Conservation (phyloP, 805 yeast species). For the Priceomyces melissophilus region DNA sequence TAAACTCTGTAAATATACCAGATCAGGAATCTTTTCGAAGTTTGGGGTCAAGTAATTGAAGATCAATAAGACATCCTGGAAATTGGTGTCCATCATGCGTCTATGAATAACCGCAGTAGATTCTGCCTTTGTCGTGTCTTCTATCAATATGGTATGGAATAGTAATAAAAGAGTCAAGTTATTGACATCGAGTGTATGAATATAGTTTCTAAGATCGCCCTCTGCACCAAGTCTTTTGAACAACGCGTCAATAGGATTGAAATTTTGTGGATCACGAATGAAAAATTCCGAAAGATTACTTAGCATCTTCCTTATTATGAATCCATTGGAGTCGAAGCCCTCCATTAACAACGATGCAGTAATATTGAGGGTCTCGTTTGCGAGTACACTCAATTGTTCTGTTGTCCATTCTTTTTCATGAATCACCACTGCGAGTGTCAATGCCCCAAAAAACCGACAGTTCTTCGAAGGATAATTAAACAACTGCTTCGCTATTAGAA, state of each 20-base stretch:
- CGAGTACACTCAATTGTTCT: constrained; percentile 10
- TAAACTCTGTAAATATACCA: constrained; percentile 12
- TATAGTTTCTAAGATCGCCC: constrained; percentile 1
- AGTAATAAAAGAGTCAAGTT: constrained; percentile 19
- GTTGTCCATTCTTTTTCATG: constrained; percentile 22
- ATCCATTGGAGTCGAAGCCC: constrained; percentile 10
- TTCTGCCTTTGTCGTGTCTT: constrained; percentile 45
- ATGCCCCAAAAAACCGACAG: constrained; percentile 76
- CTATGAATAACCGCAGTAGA: constrained; percentile 32
- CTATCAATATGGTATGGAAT: constrained; percentile 47
- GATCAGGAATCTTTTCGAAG: constrained; percentile 6
- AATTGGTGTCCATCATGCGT: constrained; percentile 32
- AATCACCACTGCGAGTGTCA: constrained; percentile 67
- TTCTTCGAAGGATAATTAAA: constrained; percentile 40
- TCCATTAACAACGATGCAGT: constrained; percentile 4
- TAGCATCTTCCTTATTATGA: constrained; percentile 58
- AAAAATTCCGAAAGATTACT: constrained; percentile 52
- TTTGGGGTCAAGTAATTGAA: constrained; percentile 14
- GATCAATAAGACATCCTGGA: constrained; percentile 17
- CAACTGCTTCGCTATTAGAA: constrained; percentile 53
- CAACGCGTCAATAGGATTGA: constrained; percentile 33
- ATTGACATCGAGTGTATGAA: constrained; percentile 6
- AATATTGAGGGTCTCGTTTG: constrained; percentile 7
- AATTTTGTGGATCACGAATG: constrained; percentile 27
- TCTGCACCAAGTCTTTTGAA: constrained; percentile 5